phyloP scores from a whole-genome alignment of 495 filamentous ascomycete genomes.

The Hyaloscypha variabilis region DNA sequence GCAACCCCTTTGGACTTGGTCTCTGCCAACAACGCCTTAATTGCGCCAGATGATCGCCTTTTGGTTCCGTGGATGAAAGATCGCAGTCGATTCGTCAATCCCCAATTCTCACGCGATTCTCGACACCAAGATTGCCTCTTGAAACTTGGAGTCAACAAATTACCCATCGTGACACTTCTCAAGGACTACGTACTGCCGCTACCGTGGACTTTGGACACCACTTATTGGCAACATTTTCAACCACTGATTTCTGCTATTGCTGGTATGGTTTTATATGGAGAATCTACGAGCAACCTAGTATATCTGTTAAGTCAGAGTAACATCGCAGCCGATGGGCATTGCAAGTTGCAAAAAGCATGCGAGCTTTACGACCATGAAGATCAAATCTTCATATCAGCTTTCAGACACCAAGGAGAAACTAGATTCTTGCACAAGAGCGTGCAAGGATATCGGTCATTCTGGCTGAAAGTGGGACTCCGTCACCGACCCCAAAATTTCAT shows the following conservation, averaged over 20 bases:
- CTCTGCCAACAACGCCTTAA: slow-evolving; percentile 1
- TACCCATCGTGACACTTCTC: too few relatives aligned
- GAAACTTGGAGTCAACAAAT: slow-evolving; percentile 4
- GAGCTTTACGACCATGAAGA: slow-evolving; percentile 25
- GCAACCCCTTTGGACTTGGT: background rate
- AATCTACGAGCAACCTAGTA: too few relatives aligned
- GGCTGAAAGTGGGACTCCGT: slow-evolving; percentile 22
- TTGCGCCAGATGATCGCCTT: slow-evolving; percentile 7
- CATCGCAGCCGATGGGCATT: slow-evolving; percentile 23
- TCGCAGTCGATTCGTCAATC: slow-evolving; percentile 12
- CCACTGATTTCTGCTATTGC: too few relatives aligned
- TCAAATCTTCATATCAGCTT: slow-evolving; percentile 22
- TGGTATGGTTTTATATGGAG: too few relatives aligned
- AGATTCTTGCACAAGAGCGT: slow-evolving; percentile 17
- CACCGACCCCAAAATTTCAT: too few relatives aligned
- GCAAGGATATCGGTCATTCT: slow-evolving; percentile 10
- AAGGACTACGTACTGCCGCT: too few relatives aligned
- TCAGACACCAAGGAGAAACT: slow-evolving; percentile 13
- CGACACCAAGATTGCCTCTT: background rate
- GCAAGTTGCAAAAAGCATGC: background rate
- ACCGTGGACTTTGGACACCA: too few relatives aligned
- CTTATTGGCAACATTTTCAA: too few relatives aligned
- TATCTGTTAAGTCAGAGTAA: background rate
- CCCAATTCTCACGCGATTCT: background rate
- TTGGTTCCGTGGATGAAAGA: slow-evolving; percentile 28